These are phyloP conservation scores for Phyllosticta ampelicida DNA, from an alignment of 2,329 filamentous ascomycete species.

Conservation along the genomic window DNA sequence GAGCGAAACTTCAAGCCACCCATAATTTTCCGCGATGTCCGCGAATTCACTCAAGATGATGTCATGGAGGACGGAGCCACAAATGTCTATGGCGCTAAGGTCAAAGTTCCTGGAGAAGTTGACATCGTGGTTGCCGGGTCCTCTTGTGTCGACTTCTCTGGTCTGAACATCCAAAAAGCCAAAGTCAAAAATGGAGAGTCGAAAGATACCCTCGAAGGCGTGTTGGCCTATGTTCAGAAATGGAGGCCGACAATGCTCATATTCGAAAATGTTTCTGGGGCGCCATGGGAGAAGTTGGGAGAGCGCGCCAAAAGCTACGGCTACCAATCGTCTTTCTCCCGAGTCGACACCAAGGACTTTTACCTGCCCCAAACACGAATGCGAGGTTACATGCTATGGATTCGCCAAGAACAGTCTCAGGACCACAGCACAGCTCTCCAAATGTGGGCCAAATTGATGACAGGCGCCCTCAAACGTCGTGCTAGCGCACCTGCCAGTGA, in stretches of 20 bases:
- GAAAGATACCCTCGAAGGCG: constrained; percentile 51
- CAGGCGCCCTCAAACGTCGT: constrained; percentile 37
- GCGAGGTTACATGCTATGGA: constrained; percentile 38
- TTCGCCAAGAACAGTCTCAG: constrained; percentile 21
- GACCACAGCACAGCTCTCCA: constrained; percentile 12
- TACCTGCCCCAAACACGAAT: constrained; percentile 58
- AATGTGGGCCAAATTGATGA: constrained; percentile 38
- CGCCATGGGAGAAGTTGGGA: constrained; percentile 49
- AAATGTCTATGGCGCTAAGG: constrained; percentile 55
- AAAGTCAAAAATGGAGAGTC: constrained; percentile 52
- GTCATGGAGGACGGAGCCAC: constrained; percentile 39
- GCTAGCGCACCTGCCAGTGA: constrained; percentile 53
- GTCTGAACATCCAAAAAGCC: constrained; percentile 45
- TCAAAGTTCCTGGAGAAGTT: constrained; percentile 44
- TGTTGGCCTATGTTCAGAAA: constrained; percentile 46
- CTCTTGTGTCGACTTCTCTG: constrained; percentile 66
- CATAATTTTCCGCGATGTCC: constrained; percentile 35
- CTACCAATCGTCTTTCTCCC: constrained; percentile 43
- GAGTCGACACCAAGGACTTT: constrained; percentile 58
- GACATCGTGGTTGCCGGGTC: constrained; percentile 64
- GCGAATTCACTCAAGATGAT: constrained; percentile 32
- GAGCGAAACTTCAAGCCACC: constrained; percentile 34
- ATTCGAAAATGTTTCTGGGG: constrained; percentile 57
- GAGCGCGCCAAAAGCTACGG: constrained; percentile 20
- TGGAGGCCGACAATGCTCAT: constrained; percentile 54